These are phyloP conservation scores for Litsea cubeba DNA, from an alignment of 164 flowering plant species.

Conservation along the genomic window DNA sequence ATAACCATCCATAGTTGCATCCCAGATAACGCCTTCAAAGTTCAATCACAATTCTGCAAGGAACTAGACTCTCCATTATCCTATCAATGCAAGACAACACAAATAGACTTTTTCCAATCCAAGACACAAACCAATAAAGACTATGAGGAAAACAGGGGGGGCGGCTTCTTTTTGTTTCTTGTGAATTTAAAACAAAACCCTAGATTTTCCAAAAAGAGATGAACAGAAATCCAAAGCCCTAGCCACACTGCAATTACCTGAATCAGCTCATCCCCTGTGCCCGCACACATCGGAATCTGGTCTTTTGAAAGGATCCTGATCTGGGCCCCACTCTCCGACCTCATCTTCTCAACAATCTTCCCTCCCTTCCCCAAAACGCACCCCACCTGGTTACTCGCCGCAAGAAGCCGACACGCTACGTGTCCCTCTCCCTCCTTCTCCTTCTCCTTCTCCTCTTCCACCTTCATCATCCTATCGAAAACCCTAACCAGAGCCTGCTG, in stretches of 20 bases:
- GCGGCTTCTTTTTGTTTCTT: not conserved
- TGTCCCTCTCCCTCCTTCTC: not conserved
- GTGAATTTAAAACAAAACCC: not conserved
- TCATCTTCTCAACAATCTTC: constrained; percentile 31
- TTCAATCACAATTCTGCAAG: no score
- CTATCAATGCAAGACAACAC: no score
- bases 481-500: constrained; percentile 28
- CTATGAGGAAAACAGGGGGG: no score
- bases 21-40: no score
- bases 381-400: constrained; percentile 28
- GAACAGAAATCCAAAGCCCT: no score
- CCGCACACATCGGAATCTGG: constrained; percentile 30
- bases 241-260: constrained; percentile 26
- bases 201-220: not conserved
- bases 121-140: no score
- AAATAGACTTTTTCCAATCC: no score
- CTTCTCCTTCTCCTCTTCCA: constrained; percentile 17
- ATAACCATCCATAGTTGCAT: no score
- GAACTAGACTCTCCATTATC: no score
- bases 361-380: constrained; percentile 40
- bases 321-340: constrained; percentile 32
- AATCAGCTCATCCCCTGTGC: constrained; percentile 39
- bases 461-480: constrained; percentile 27
- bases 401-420: constrained; percentile 31
- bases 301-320: constrained; percentile 30